A percentile compares a stretch with the other conserved stretches of the same genome.
phyloP scores from a whole-genome alignment of 75 land plant species.

The Pseudotsuga menziesii region DNA sequence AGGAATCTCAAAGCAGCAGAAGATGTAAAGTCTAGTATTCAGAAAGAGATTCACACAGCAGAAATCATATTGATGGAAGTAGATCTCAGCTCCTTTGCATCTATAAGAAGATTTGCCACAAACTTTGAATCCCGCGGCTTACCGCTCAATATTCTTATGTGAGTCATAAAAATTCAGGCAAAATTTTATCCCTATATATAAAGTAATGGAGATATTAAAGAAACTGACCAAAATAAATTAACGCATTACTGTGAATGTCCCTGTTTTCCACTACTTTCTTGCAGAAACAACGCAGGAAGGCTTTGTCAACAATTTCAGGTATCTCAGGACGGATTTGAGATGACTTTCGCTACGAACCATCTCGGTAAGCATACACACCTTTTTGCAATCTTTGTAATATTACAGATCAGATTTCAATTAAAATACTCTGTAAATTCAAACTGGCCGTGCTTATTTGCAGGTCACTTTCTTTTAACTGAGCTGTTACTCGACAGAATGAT shows the following conservation, averaged over 20 bases:
- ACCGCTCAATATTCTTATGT: constrained; percentile 83
- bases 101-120: constrained; percentile 56
- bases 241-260: neutral
- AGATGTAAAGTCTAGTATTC: constrained; percentile 44
- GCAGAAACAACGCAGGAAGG: constrained; percentile 80
- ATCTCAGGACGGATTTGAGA: constrained; percentile 73
- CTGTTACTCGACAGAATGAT: constrained; percentile 53
- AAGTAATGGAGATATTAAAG: too few species aligned
- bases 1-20: constrained; percentile 69
- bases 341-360: constrained; percentile 81
- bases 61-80: constrained; percentile 47
- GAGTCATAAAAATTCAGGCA: neutral
- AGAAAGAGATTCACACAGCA: constrained; percentile 37
- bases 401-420: too few species aligned
- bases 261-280: neutral
- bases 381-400: neutral
- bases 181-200: neutral
- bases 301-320: constrained; percentile 33
- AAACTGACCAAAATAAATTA: too few species aligned
- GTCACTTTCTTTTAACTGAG: constrained; percentile 68
- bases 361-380: constrained; percentile 29
- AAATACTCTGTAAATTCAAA: neutral
- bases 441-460: constrained; percentile 22
- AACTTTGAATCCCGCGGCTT: constrained; percentile 46
- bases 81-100: constrained; percentile 66